Evolutionary conservation across 352 stramenopile species (phyloP).

Genomic region (Peronosclerospora sorghi): DNA sequence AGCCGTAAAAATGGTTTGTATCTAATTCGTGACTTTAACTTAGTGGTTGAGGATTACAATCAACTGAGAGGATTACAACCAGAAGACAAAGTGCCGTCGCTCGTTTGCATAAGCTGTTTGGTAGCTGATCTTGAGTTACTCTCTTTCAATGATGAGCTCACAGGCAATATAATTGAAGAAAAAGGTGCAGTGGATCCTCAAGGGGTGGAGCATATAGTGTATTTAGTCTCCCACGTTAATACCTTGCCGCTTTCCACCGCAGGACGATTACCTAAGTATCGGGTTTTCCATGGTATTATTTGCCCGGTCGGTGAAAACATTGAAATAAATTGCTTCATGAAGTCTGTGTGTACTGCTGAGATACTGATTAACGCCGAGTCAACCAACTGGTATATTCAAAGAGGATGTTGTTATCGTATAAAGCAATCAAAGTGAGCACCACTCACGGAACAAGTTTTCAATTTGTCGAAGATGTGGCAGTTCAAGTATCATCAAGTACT

Average conservation of each 20-base stretch:
- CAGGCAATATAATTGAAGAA: constrained; percentile 1
- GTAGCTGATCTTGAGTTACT: constrained; percentile 15
- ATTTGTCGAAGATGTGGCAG: constrained; percentile 7
- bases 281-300: constrained; percentile 26
- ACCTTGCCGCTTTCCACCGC: constrained; percentile 6
- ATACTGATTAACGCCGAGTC: constrained; percentile 19
- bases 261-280: constrained; percentile 18
- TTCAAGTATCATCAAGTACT: constrained; percentile 10
- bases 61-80: not conserved
- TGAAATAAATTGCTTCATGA: constrained; percentile 1
- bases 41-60: constrained; percentile 22
- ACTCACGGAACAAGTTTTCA: not conserved
- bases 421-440: constrained; percentile 5
- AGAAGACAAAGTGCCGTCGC: constrained; percentile 7
- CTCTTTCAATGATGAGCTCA: constrained; percentile 7
- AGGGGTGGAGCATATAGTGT: constrained; percentile 3
- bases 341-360: constrained; percentile 14
- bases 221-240: constrained; percentile 27
- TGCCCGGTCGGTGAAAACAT: constrained; percentile 13
- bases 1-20: constrained; percentile 12
- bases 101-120: constrained; percentile 17
- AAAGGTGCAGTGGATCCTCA: not conserved
- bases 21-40: constrained; percentile 23
- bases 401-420: constrained; percentile 25
- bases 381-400: constrained; percentile 25